Evolutionary conservation across 176 grass and related monocot genomes (phyloP), one percentile per base, ranked within the genome.

Genomic region (Aegilops tauschii): DNA sequence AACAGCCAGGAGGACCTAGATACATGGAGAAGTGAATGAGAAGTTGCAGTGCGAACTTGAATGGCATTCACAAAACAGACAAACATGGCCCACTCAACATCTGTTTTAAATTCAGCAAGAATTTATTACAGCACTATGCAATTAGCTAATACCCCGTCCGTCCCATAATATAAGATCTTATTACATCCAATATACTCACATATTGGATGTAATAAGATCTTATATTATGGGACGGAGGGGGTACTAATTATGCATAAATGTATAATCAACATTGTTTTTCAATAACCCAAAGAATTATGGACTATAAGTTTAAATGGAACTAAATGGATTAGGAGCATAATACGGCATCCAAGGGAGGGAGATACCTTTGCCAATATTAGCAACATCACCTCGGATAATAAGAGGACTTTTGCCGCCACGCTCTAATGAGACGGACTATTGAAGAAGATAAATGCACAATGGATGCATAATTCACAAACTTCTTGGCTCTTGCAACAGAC

Each of bases 31-130:
- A 95, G 74, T 86, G 95, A 80, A 71, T 93, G 91, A 88, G 90
- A 98, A 69, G 93, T 98, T 78, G 91, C 93, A 89, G 90, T 98
- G 90, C 90, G 89, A 52, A 98, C 90, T 95, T 98, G 93, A 73
- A 90, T 90, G 56, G 73, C 94, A 81, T 94, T 93, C 28, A 50
- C 79, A 80, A 95, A 98, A 85, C 86, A 92, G 11, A 91, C 93
- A 88, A 89, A 95, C 63, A 93, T 73, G 63, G 81, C 30, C 91
- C 91, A 98, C 86, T 95, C 90, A 76, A 95, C 86, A 89, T 93
- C 86, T 98, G 47, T 61, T 92, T 84, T 59, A 63, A 94, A 78
- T 71, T 79, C 62, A 29, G 30, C 49, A 69, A 52, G 23, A 78
- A 23, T 23, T 72, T 71, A 44, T 4, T 5, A 69, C 66, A 25